Conservation (phyloP, 495 filamentous ascomycete genomes). For the Aspergillus conjunctus region DNA sequence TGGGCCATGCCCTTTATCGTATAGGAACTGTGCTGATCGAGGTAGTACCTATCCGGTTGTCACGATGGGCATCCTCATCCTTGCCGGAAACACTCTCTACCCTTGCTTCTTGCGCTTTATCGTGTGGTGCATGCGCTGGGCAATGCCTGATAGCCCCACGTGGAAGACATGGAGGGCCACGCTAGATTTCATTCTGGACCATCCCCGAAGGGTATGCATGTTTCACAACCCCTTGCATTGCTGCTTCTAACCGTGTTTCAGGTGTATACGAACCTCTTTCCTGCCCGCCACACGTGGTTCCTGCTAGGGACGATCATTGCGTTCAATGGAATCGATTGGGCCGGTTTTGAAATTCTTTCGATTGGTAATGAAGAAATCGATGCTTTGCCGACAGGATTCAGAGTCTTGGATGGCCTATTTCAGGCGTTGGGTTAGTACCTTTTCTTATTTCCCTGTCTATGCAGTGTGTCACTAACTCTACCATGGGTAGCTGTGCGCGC, state of each 20-base stretch:
- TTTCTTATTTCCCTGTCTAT: not conserved
- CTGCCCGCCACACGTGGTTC: conserved; percentile 77
- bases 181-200: conserved; percentile 76
- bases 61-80: conserved; percentile 73
- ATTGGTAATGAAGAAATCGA: conserved; percentile 69
- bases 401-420: conserved; percentile 77
- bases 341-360: conserved; percentile 76
- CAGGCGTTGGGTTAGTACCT: conserved; percentile 62
- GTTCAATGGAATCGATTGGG: conserved; percentile 82
- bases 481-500: conserved; percentile 63
- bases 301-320: conserved; percentile 69
- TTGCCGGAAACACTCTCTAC: conserved; percentile 82
- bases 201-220: conserved; percentile 65
- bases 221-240: not conserved
- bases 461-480: conserved; percentile 21
- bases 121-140: conserved; percentile 61
- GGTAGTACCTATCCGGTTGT: conserved; percentile 65
- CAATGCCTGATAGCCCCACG: conserved; percentile 44
- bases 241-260: not conserved
- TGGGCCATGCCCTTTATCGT: too few species aligned
- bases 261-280: conserved; percentile 81
- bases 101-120: conserved; percentile 80
- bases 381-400: conserved; percentile 55
- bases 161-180: conserved; percentile 62
- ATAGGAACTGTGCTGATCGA: conserved; percentile 18